Evolutionary conservation across 1,284 basidiomycete genomes (phyloP), one percentile per base, ranked within the genome.

Genomic region (Marasmius oreades): DNA sequence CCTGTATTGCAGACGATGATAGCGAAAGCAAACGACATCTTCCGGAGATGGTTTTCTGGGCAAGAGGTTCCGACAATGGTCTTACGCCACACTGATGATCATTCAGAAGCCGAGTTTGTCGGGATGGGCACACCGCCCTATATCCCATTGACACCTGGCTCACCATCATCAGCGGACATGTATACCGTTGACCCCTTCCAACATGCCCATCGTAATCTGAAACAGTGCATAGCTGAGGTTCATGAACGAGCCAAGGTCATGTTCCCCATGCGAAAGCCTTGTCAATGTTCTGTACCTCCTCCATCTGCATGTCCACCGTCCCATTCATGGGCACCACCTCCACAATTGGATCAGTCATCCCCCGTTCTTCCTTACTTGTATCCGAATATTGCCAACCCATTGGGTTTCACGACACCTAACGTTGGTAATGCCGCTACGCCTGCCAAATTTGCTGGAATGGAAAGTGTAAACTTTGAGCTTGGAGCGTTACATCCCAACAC

Each of bases 1-100:
- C 75, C 75, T 18, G 70, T 77, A 31, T 64, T 78, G 36, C 75
- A 78, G 61, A 70, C 72, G 1, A 77, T 78, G 74, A 73, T 78
- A 52, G 73, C 73, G 51, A 78, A 77, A 59, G 72, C 76, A 18
- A 77, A 74, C 57, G 67, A 73, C 61, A 76, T 76, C 47, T 77
- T 77, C 61, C 69, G 69, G 51, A 70, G 73, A 3, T 79, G 77
- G 77, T 70, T 69, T 5, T 68, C 69, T 28, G 73, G 73, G 12
- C 73, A 76, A 61, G 74, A 77, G 50, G 63, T 75, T 23, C 72
- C 71, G 26, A 73, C 73, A 1, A 70, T 75, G 50, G 67, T 76
- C 2, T 67, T 75, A 23, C 70, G 73, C 51, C 73, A 77, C 56
- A 72, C 70, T 28, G 67, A 67, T 26, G 73, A 73, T 28, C 70